Percentiles rank a stretch among this genome's conserved stretches.
Conservation (phyloP, 257 asterid species). For the Solanum paucissectum region DNA sequence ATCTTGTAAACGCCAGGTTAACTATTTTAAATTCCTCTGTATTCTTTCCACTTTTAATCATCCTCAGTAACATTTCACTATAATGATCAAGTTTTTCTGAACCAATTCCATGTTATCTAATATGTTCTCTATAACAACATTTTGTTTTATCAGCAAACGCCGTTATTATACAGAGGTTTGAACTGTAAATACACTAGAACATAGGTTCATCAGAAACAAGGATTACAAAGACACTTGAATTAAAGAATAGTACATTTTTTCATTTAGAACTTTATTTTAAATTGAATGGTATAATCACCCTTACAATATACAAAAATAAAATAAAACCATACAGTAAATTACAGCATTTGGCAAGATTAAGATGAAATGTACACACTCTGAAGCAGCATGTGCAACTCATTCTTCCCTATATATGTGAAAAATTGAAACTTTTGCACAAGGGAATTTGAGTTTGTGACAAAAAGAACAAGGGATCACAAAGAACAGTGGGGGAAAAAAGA, state of each 20-base stretch:
- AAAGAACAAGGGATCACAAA: neutral
- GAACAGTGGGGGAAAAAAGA: neutral
- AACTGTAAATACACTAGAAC: neutral
- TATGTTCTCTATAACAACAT: neutral
- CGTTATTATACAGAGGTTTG: conserved; percentile 24
- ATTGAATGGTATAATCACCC: neutral
- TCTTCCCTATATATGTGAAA: neutral
- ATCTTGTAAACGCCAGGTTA: neutral
- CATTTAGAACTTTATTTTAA: neutral
- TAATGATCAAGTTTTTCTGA: neutral
- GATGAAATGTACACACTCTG: neutral
- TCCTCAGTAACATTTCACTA: neutral
- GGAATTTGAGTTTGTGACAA: neutral
- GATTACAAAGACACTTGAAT: neutral
- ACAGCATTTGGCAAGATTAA: neutral
- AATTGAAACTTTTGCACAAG: neutral
- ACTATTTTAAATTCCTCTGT: neutral
- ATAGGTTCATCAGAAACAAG: neutral
- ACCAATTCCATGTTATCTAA: neutral
- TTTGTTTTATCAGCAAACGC: conserved; percentile 12
- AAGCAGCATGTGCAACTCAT: neutral
- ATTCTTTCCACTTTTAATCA: neutral
- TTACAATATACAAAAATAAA: neutral
- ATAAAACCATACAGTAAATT: neutral
- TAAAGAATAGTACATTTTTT: neutral